These are phyloP conservation scores for Cardamine occulta DNA, from an alignment of 345 rosid species.

Conservation along the genomic window DNA sequence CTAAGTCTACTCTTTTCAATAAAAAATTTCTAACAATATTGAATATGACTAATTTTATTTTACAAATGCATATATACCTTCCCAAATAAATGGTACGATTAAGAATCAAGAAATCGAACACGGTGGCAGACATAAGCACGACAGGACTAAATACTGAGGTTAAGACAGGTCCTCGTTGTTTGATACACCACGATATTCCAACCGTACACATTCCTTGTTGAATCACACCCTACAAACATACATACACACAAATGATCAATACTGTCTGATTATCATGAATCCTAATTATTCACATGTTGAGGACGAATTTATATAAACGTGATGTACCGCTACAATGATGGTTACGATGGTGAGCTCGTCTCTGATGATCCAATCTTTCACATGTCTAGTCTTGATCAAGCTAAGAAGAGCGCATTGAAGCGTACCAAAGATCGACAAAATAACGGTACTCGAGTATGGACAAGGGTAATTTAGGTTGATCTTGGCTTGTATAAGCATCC, in stretches of 20 bases:
- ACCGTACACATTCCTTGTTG: conserved; percentile 53
- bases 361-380: conserved; percentile 52
- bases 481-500: conserved; percentile 64
- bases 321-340: conserved; percentile 50
- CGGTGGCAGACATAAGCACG: conserved; percentile 38
- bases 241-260: conserved; percentile 7
- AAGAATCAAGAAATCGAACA: conserved; percentile 41
- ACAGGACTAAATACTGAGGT: conserved; percentile 52
- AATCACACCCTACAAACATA: conserved; percentile 36
- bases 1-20: neutral
- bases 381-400: conserved; percentile 44
- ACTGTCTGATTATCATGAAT: neutral
- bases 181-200: conserved; percentile 52
- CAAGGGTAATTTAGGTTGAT: conserved; percentile 56
- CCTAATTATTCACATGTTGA: neutral
- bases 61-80: conserved; percentile 16
- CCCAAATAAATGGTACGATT: conserved; percentile 40
- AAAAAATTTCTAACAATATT: neutral
- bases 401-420: conserved; percentile 57
- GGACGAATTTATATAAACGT: neutral
- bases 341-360: conserved; percentile 51
- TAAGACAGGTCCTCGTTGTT: conserved; percentile 53
- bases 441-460: conserved; percentile 66
- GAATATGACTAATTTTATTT: neutral
- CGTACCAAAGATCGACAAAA: conserved; percentile 58